Evolutionary conservation across 495 filamentous ascomycete species (phyloP).

Genomic region (Darksidea phi): DNA sequence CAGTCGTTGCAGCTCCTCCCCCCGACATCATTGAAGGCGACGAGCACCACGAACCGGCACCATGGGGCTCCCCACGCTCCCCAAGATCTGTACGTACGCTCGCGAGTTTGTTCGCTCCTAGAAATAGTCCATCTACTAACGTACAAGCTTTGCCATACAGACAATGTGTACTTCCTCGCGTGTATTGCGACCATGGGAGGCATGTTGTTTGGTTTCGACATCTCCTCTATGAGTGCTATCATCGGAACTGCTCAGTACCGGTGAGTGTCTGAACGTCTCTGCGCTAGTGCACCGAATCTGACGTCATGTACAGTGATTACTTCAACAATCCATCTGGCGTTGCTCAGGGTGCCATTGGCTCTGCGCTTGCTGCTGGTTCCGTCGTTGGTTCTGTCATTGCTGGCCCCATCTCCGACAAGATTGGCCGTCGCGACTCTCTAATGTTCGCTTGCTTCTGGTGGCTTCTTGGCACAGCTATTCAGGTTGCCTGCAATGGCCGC

Average conservation of each 20-base stretch:
- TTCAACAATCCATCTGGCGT: conserved; percentile 33
- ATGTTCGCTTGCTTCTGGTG: conserved; percentile 67
- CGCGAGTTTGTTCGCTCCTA: too few species aligned
- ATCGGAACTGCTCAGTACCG: conserved; percentile 68
- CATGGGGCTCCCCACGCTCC: conserved; percentile 41
- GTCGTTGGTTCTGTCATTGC: conserved; percentile 63
- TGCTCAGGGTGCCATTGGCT: conserved; percentile 63
- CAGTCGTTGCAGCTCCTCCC: neutral
- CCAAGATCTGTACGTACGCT: conserved; percentile 46
- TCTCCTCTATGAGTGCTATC: conserved; percentile 71
- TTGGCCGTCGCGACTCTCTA: conserved; percentile 63
- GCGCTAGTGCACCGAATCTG: neutral
- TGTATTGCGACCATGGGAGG: conserved; percentile 53
- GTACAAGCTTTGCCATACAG: too few species aligned
- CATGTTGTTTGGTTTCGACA: conserved; percentile 61
- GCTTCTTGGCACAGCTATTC: conserved; percentile 68
- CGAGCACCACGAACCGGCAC: conserved; percentile 4
- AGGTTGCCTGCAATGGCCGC: conserved; percentile 59
- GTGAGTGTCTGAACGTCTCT: neutral
- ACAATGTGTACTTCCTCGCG: conserved; percentile 64
- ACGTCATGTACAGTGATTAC: conserved; percentile 11
- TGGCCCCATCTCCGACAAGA: conserved; percentile 64
- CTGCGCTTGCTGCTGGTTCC: conserved; percentile 66
- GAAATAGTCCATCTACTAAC: too few species aligned
- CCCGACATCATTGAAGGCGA: neutral